Base-by-base conservation (phyloP, 768 basidiomycete species). In the Podaxis mareebaensis region DNA sequence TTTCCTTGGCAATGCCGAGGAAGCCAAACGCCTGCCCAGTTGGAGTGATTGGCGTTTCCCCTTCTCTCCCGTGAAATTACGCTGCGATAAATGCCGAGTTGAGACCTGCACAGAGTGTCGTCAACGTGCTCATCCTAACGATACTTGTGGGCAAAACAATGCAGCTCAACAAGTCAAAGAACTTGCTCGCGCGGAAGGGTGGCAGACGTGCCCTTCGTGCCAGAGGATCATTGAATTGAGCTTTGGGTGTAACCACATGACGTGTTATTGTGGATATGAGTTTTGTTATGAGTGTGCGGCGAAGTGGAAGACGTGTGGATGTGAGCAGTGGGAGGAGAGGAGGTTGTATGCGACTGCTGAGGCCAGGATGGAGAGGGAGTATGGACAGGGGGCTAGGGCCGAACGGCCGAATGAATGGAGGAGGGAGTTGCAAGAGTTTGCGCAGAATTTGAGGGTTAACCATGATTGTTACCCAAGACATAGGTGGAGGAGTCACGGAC, bases 281-380 rank as follows among this genome's bases (percentile, higher is more conserved):
- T 89, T 90, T 71, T 90, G 88, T 67, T 89, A 91, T 68, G 54
- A 86, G 8, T 91, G 90, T 68, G 83, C 84, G 0, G 79, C 70
- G 30, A 75, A 64, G 10, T 91, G 89, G 89, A 89, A 85, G 73
- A 79, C 73, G 0, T 92, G 90, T 61, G 4, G 1, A 0, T 91
- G 90, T 64, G 75, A 76, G 0, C 86, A 86, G 51, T 91, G 88
- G 87, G 87, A 90, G 6, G 89, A 90, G 62, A 56, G 66, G 0
- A 72, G 76, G 4, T 67, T 78, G 40, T 17, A 81, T 33, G 75
- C 65, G 3, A 79, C 75, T 3, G 87, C 85, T 0, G 75, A 79
- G 60, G 74, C 75, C 30, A 75, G 81, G 22, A 83, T 84, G 20
- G 76, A 81, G 61, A 74, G 76, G 46, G 76, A 79, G 42, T 63